Percentiles rank a stretch among this genome's conserved stretches.
These are phyloP conservation scores for Phytophthora litchii DNA, from an alignment of 352 stramenopile genomes.

Conservation along the genomic window DNA sequence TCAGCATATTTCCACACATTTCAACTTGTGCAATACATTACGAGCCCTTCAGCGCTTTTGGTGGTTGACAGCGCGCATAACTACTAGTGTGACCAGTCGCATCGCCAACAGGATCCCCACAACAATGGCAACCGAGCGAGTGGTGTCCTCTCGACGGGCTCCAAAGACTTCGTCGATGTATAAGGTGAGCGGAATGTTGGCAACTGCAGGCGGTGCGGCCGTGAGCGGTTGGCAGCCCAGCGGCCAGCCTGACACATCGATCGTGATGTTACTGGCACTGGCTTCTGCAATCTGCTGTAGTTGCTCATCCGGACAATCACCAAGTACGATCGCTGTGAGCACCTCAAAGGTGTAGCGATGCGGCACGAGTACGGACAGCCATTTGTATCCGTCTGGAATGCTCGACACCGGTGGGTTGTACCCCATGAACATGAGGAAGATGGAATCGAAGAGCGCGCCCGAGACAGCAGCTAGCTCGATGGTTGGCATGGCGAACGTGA, in stretches of 20 bases:
- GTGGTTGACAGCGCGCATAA: conserved; percentile 66
- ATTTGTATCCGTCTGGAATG: conserved; percentile 55
- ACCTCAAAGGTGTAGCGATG: conserved; percentile 49
- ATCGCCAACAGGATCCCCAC: conserved; percentile 55
- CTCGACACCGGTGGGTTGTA: conserved; percentile 47
- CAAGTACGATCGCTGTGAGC: conserved; percentile 47
- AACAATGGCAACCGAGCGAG: conserved; percentile 51
- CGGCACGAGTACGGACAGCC: conserved; percentile 48
- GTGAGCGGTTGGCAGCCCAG: conserved; percentile 63
- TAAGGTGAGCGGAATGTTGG: conserved; percentile 47
- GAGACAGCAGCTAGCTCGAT: conserved; percentile 52
- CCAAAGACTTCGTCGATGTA: conserved; percentile 70
- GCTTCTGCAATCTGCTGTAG: conserved; percentile 34
- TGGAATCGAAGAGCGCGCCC: conserved; percentile 49
- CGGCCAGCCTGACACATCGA: conserved; percentile 38
- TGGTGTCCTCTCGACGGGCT: conserved; percentile 54
- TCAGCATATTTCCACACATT: conserved; percentile 16
- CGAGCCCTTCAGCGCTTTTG: conserved; percentile 51
- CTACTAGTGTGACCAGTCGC: conserved; percentile 55
- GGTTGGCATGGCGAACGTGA: conserved; percentile 61
- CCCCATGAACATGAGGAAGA: conserved; percentile 67
- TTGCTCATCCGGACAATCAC: conserved; percentile 45
- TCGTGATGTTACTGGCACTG: conserved; percentile 29
- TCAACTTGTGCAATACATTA: conserved; percentile 11
- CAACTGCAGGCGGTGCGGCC: conserved; percentile 49